These are phyloP conservation scores for Trapa incisa DNA, from an alignment of 345 rosid species.

Conservation along the genomic window DNA sequence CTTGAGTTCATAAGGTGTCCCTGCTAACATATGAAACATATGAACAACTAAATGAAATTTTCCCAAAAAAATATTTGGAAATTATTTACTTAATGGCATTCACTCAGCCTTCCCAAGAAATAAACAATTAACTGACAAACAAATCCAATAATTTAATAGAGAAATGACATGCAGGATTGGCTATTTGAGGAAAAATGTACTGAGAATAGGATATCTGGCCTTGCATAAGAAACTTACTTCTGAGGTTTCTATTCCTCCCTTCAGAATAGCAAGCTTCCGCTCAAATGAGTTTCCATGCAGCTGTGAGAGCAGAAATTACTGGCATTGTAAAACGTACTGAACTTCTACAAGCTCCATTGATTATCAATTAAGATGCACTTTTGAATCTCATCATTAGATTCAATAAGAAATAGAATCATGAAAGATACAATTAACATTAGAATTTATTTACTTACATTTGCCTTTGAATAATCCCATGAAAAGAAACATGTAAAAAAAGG, in stretches of 20 bases:
- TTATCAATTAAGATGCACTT: neutral
- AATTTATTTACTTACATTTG: conserved; percentile 41
- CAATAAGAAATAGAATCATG: neutral
- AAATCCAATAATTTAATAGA: conserved; percentile 1
- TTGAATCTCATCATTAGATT: neutral
- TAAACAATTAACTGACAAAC: too few relatives aligned
- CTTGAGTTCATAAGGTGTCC: conserved; percentile 31
- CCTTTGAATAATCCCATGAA: conserved; percentile 57
- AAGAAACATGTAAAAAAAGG: conserved; percentile 65
- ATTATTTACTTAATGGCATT: too few relatives aligned
- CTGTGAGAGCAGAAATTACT: conserved; percentile 17
- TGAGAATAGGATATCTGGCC: neutral
- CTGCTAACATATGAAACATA: conserved; percentile 19
- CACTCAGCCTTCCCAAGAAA: too few relatives aligned
- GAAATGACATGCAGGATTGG: neutral
- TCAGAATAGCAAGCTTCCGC: conserved; percentile 64
- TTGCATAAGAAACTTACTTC: conserved; percentile 28
- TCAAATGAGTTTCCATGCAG: conserved; percentile 85
- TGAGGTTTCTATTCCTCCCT: conserved; percentile 31
- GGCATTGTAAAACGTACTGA: neutral
- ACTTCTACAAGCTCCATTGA: neutral
- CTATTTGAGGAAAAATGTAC: neutral
- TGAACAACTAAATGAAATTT: neutral
- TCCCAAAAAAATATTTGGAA: too few relatives aligned
- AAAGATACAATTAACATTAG: too few relatives aligned